These are phyloP conservation scores for Cichorium intybus DNA, from an alignment of 140 eudicot species.

Conservation along the genomic window DNA sequence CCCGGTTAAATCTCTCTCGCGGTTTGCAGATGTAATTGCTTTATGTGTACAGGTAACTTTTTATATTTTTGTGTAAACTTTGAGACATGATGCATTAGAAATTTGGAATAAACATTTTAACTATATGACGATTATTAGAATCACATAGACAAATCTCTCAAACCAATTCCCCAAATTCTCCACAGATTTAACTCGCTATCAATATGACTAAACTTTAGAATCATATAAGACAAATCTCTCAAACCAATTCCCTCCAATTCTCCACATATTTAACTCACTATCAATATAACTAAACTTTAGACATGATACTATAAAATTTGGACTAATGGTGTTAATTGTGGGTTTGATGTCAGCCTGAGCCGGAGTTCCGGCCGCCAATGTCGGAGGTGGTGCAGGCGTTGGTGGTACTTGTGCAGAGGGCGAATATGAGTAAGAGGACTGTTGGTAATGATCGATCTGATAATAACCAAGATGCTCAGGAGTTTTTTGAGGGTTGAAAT, in stretches of 20 bases:
- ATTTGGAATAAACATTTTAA: no score
- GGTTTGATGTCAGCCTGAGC: slow-evolving; percentile 71
- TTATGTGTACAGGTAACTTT: slow-evolving; percentile 89
- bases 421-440: slow-evolving; percentile 97
- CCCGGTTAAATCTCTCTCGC: slow-evolving; percentile 91
- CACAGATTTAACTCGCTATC: no score
- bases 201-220: no score
- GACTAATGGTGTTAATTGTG: neutral
- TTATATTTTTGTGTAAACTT: neutral
- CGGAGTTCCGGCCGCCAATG: slow-evolving; percentile 98
- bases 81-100: neutral
- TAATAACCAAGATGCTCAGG: slow-evolving; percentile 31
- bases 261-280: no score
- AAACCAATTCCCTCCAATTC: no score
- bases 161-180: no score
- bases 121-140: no score
- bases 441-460: slow-evolving; percentile 56
- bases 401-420: slow-evolving; percentile 87
- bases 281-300: no score
- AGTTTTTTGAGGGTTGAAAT: slow-evolving; percentile 32
- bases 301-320: no score
- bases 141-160: no score
- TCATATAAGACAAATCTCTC: no score
- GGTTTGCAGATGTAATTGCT: slow-evolving; percentile 95
- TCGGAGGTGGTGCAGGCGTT: slow-evolving; percentile 97